Evolutionary conservation across 805 yeast genomes (phyloP).

Genomic region (Schizosaccharomyces pombe): DNA sequence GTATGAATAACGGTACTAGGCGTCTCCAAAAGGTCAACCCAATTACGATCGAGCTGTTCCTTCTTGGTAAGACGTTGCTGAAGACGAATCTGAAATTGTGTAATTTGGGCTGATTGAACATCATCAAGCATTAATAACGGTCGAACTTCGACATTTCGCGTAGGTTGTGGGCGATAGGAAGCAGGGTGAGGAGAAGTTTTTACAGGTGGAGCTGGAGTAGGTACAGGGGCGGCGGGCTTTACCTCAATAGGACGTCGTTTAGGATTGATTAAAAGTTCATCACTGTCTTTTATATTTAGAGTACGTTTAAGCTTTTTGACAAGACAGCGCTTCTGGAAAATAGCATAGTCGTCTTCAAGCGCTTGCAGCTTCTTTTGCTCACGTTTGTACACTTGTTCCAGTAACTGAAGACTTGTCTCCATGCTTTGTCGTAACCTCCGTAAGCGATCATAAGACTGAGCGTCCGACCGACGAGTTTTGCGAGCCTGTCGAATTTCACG

Average conservation of each 20-base stretch:
- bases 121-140: background rate
- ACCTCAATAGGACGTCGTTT: background rate
- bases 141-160: background rate
- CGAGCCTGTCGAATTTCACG: conserved; percentile 89
- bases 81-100: conserved; percentile 14
- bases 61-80: conserved; percentile 45
- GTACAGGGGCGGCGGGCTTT: background rate
- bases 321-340: conserved; percentile 50
- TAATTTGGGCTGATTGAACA: background rate
- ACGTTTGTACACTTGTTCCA: conserved; percentile 48
- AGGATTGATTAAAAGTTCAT: conserved; percentile 32
- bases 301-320: conserved; percentile 54
- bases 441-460: conserved; percentile 66
- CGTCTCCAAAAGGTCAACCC: conserved; percentile 26
- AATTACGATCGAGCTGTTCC: conserved; percentile 54
- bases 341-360: conserved; percentile 35
- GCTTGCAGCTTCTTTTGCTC: conserved; percentile 41
- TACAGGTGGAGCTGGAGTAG: background rate
- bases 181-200: background rate
- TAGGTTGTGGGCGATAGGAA: background rate
- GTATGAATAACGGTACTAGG: background rate
- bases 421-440: conserved; percentile 52
- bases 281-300: conserved; percentile 59
- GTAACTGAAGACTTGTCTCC: conserved; percentile 46
- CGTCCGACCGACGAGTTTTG: conserved; percentile 85